Percentiles rank a stretch among this genome's conserved stretches.
Conservation (phyloP, 495 filamentous ascomycete genomes). For the Daldinia concentrica region DNA sequence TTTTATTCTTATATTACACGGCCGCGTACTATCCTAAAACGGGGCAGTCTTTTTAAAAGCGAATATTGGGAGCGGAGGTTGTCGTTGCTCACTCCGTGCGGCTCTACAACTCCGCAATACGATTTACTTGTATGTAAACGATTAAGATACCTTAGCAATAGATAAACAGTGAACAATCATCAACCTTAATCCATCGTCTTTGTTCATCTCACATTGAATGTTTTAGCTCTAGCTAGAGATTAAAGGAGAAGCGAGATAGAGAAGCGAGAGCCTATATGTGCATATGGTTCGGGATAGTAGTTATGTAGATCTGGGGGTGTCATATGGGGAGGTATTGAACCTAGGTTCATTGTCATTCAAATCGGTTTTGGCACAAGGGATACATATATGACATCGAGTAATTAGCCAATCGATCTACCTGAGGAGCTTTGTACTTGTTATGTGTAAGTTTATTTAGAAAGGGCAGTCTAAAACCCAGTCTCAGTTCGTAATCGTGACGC, state of each 20-base stretch:
- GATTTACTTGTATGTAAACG: slow-evolving; percentile 9
- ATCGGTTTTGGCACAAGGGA: neutral
- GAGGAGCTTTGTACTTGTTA: neutral
- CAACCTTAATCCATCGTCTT: neutral
- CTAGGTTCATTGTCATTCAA: neutral
- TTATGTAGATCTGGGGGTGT: neutral
- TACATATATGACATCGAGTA: neutral
- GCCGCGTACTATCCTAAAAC: neutral
- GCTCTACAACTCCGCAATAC: neutral
- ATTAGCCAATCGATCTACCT: neutral
- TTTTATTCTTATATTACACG: slow-evolving; percentile 17
- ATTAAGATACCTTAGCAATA: slow-evolving; percentile 15
- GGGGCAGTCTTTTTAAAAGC: slow-evolving; percentile 11
- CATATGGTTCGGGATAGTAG: neutral
- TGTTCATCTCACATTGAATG: neutral
- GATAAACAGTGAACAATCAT: neutral
- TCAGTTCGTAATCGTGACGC: slow-evolving; percentile 39
- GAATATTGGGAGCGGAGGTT: slow-evolving; percentile 8
- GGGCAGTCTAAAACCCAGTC: neutral
- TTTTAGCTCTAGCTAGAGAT: neutral
- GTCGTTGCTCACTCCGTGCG: neutral
- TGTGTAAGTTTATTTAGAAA: neutral
- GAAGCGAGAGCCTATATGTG: neutral
- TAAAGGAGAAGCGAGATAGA: neutral
- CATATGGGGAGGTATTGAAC: neutral